These are phyloP conservation scores for Fonsecaea nubica DNA, from an alignment of 2,329 filamentous ascomycete genomes.

Conservation along the genomic window DNA sequence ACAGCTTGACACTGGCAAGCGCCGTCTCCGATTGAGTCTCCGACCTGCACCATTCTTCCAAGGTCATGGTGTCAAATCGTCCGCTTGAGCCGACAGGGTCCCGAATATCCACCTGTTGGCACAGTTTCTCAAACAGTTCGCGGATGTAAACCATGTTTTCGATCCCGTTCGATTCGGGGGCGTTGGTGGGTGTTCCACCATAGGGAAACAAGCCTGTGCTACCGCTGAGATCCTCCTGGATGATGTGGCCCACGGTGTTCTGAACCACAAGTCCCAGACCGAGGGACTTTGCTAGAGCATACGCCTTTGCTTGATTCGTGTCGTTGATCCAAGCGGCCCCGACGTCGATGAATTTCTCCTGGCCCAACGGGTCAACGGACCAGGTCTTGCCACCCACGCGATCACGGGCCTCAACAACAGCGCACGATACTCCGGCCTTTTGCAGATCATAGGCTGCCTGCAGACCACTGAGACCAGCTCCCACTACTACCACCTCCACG, in stretches of 20 bases:
- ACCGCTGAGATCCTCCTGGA: constrained; percentile 49
- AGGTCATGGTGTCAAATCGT: constrained; percentile 48
- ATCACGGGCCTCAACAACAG: constrained; percentile 52
- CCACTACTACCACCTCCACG: constrained; percentile 48
- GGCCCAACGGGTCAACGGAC: constrained; percentile 39
- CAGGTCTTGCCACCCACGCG: constrained; percentile 54
- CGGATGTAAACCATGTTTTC: constrained; percentile 45
- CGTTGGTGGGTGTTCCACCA: constrained; percentile 30
- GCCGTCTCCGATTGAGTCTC: constrained; percentile 44
- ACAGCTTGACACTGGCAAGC: constrained; percentile 51
- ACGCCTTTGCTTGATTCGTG: constrained; percentile 58
- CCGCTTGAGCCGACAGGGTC: constrained; percentile 31
- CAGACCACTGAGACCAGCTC: constrained; percentile 50
- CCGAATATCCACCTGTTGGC: constrained; percentile 45
- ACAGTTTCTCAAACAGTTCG: constrained; percentile 49
- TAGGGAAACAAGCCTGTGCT: constrained; percentile 35
- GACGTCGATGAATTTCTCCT: constrained; percentile 53
- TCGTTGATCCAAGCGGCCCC: constrained; percentile 69
- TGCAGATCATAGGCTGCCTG: constrained; percentile 45
- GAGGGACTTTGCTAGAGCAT: constrained; percentile 43
- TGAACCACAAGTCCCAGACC: constrained; percentile 57
- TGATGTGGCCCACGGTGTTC: constrained; percentile 53
- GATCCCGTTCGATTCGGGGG: constrained; percentile 27
- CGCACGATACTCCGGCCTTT: constrained; percentile 44
- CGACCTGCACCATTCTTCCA: constrained; percentile 49